Percentiles rank a stretch among this genome's conserved stretches.
Evolutionary conservation across 2,329 filamentous ascomycete genomes (phyloP).

Genomic region (Monilinia polystroma): DNA sequence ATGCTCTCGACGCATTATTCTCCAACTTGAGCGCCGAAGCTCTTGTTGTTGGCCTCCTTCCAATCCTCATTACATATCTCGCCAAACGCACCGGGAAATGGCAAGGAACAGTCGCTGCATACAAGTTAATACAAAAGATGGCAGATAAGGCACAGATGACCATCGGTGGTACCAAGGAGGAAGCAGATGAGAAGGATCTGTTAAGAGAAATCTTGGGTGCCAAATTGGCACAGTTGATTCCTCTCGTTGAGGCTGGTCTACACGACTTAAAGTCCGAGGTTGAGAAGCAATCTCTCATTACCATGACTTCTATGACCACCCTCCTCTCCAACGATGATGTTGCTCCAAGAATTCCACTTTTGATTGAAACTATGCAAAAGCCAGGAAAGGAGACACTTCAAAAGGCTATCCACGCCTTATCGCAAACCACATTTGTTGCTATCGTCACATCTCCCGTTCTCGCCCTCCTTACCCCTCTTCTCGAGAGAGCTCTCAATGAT

Average conservation of each 20-base stretch:
- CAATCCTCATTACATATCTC: slow-evolving; percentile 72
- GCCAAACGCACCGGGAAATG: slow-evolving; percentile 87
- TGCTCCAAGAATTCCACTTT: slow-evolving; percentile 81
- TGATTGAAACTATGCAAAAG: slow-evolving; percentile 94
- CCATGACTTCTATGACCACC: slow-evolving; percentile 87
- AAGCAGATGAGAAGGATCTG: slow-evolving; percentile 83
- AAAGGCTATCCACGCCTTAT: slow-evolving; percentile 95
- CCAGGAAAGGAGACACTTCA: slow-evolving; percentile 84
- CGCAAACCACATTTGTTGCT: slow-evolving; percentile 97
- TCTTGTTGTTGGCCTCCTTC: slow-evolving; percentile 78
- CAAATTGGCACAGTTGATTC: slow-evolving; percentile 82
- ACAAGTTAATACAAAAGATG: slow-evolving; percentile 84
- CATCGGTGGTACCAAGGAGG: slow-evolving; percentile 73
- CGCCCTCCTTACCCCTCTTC: slow-evolving; percentile 87
- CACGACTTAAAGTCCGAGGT: slow-evolving; percentile 91
- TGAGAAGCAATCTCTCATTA: slow-evolving; percentile 83
- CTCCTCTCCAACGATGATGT: slow-evolving; percentile 97
- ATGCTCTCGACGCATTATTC: slow-evolving; percentile 89
- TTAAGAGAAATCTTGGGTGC: slow-evolving; percentile 88
- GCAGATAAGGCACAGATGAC: slow-evolving; percentile 90
- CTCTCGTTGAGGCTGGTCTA: slow-evolving; percentile 89
- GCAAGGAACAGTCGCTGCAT: slow-evolving; percentile 90
- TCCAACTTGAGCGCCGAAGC: slow-evolving; percentile 76
- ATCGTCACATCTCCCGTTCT: slow-evolving; percentile 94
- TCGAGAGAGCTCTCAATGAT: slow-evolving; percentile 91